Evolutionary conservation across 345 rosid genomes (phyloP).

Genomic region (Pseudoturritis turrita): DNA sequence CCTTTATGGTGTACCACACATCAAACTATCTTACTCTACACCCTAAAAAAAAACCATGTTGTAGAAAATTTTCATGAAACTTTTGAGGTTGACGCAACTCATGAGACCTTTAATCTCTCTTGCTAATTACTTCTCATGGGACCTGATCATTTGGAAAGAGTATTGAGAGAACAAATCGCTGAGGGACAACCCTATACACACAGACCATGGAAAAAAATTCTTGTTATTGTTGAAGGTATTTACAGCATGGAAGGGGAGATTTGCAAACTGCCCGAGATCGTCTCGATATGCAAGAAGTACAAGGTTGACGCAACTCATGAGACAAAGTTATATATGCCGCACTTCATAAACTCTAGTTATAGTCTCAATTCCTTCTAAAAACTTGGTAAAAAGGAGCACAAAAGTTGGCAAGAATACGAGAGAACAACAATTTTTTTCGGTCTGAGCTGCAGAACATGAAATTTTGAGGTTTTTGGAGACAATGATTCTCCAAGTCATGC

Average conservation of each 20-base stretch:
- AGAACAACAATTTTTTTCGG: slow-evolving; percentile 86
- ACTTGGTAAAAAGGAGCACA: slow-evolving; percentile 55
- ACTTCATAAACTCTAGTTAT: not conserved
- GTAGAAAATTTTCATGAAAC: not conserved
- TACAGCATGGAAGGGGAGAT: slow-evolving; percentile 96
- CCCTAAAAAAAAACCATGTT: not conserved
- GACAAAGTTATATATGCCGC: not conserved
- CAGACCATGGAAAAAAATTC: slow-evolving; percentile 90
- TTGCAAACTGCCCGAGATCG: slow-evolving; percentile 85
- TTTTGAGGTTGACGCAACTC: too few relatives aligned
- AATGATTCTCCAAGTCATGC: slow-evolving; percentile 93
- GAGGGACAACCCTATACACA: slow-evolving; percentile 89
- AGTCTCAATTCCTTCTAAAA: not conserved
- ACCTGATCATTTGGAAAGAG: slow-evolving; percentile 84
- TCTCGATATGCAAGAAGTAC: slow-evolving; percentile 84
- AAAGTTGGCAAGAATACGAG: slow-evolving; percentile 83
- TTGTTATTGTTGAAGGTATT: slow-evolving; percentile 82
- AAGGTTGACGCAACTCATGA: slow-evolving; percentile 43
- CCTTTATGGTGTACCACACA: too few relatives aligned
- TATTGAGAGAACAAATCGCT: slow-evolving; percentile 85
- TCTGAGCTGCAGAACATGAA: slow-evolving; percentile 92
- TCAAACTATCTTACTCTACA: too few relatives aligned
- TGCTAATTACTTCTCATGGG: slow-evolving; percentile 39
- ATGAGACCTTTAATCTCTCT: slow-evolving; percentile 2
- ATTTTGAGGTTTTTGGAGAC: slow-evolving; percentile 94